Conservation (phyloP, 2,329 filamentous ascomycete genomes). For the Xylariaceae sp. region DNA sequence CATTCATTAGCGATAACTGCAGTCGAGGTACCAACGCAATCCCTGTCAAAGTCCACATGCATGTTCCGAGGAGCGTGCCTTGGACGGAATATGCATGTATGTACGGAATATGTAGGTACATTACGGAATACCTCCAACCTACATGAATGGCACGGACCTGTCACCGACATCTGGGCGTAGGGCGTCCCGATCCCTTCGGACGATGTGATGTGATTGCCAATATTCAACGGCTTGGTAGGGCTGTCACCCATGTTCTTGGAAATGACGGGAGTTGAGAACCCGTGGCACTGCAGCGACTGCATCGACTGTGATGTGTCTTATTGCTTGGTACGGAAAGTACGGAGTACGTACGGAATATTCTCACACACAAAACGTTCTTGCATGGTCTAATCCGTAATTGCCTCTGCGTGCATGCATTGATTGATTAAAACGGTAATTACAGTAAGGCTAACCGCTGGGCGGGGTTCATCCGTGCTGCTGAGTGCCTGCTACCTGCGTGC, state of each 20-base stretch:
- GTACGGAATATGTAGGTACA: no score
- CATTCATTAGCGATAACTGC: no score
- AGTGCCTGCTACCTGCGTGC: not conserved
- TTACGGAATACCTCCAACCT: no score
- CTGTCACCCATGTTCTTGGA: not conserved
- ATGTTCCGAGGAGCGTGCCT: no score
- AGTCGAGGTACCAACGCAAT: no score
- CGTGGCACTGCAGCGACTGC: not conserved
- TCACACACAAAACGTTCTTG: conserved; percentile 8
- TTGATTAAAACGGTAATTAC: no score
- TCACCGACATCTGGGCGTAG: no score
- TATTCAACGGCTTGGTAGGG: not conserved
- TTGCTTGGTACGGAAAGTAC: not conserved
- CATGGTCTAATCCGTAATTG: not conserved
- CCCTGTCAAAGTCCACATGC: no score
- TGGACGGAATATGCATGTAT: no score
- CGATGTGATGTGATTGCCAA: not conserved
- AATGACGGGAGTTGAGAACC: not conserved
- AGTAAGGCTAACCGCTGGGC: not conserved
- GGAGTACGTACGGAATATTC: not conserved
- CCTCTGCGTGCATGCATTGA: not conserved
- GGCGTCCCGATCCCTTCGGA: no score
- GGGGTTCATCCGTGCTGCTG: not conserved
- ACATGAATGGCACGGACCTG: no score
- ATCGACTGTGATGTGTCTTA: not conserved